Evolutionary conservation across 2,329 filamentous ascomycete species (phyloP).

Genomic region (Aspergillus candidus): DNA sequence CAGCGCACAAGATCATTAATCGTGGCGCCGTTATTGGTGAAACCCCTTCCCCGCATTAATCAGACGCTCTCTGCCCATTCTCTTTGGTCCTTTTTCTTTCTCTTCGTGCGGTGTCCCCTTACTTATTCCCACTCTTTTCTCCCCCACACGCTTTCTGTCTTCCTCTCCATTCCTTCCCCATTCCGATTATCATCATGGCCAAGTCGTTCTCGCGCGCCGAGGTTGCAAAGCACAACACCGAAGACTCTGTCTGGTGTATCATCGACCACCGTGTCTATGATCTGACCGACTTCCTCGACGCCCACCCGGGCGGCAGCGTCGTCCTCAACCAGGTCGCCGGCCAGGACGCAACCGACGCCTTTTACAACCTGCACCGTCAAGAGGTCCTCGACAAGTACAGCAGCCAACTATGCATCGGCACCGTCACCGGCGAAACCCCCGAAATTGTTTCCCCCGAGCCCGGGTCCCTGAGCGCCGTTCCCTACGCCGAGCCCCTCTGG

Average conservation of each 20-base stretch:
- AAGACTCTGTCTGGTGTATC: constrained; percentile 74
- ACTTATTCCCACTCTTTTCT: neutral
- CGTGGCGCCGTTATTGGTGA: constrained; percentile 9
- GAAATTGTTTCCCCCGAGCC: constrained; percentile 63
- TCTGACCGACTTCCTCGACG: constrained; percentile 75
- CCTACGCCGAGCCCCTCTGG: constrained; percentile 83
- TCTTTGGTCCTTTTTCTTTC: neutral
- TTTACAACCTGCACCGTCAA: constrained; percentile 88
- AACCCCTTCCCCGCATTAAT: neutral
- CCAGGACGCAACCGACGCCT: constrained; percentile 71
- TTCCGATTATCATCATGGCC: constrained; percentile 10
- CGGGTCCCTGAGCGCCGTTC: constrained; percentile 69
- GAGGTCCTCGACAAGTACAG: constrained; percentile 78
- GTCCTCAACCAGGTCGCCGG: constrained; percentile 77
- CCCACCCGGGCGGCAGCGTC: constrained; percentile 74
- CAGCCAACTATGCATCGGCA: constrained; percentile 67
- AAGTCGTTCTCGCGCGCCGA: constrained; percentile 46
- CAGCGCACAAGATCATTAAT: constrained; percentile 8
- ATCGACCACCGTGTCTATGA: constrained; percentile 86
- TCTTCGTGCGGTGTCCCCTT: neutral
- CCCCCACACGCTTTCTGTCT: neutral
- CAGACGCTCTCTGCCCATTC: neutral
- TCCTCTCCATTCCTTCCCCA: neutral
- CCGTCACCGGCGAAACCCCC: constrained; percentile 65
- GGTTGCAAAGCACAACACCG: constrained; percentile 69